Evolutionary conservation across 768 basidiomycete species (phyloP), one percentile per base, ranked within the genome.

Genomic region (Lentinula lateritia): DNA sequence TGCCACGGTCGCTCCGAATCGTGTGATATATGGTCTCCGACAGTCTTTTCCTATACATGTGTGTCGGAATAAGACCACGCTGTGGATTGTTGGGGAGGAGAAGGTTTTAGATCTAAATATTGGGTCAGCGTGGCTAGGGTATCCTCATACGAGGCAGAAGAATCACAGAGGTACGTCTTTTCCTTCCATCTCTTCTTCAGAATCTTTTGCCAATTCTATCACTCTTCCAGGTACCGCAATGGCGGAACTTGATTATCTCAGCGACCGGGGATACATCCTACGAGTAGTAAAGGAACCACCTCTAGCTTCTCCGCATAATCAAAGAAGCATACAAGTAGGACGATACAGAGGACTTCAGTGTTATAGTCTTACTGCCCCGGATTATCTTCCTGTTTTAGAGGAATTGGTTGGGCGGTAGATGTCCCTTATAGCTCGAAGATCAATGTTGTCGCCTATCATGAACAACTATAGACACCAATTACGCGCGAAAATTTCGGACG

Each of bases 101-200:
- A 59, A 50, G 28, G 58, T 59, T 36, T 34, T 59, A 12, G 58
- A 59, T 59, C 18, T 59, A 6, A 16, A 59, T 50, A 59, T 59
- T 59, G 58, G 58, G 28, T 46, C 58, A 9, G 18, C 58, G 15
- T 59, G 43, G 45, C 6, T 59, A 34, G 58, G 58, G 10, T 32
- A 59, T 36, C 58, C 58, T 45, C 18, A 20, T 20, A 38, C 48
- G 20, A 45, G 58, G 28, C 58, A 50, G 20, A 59, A 34, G 28
- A 48, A 50, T 20, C 48, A 59, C 8, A 23, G n/a, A 59, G 58
- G 58, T 59, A 46, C 23, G 46, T 6, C 2, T 28, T 15, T 12
- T 23, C 6, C 6, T 56, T 41, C 10, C 20, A 32, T 28, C 7
- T 35, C 23, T 4, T 12, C 50, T 7, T 13, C 9, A 52, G 18